Percentiles rank a stretch among this genome's conserved stretches.
Conservation (phyloP, 2,329 filamentous ascomycete genomes). For the Sarocladiaceae sp. region DNA sequence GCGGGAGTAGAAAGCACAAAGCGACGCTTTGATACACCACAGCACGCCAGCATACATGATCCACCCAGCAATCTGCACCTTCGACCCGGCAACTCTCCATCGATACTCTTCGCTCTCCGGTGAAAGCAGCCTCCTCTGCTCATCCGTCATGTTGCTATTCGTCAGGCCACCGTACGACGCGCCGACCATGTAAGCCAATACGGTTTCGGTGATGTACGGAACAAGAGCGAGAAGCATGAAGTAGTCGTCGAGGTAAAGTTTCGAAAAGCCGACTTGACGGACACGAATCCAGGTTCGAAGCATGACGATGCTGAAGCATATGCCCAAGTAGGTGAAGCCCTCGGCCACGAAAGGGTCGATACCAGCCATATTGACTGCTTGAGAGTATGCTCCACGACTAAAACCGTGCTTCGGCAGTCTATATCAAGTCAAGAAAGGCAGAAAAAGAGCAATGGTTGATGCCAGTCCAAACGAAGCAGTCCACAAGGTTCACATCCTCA, state of each 20-base stretch:
- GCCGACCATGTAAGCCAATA: constrained; percentile 42
- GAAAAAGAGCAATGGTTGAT: too few species aligned
- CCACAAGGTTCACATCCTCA: too few species aligned
- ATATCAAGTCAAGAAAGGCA: too few species aligned
- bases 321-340: constrained; percentile 8
- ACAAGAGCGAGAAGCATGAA: constrained; percentile 21
- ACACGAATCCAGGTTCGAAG: constrained; percentile 1
- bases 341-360: constrained; percentile 6
- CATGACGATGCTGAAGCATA: constrained; percentile 1
- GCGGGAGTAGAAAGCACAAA: constrained; percentile 47
- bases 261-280: background rate
- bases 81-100: constrained; percentile 41
- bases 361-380: background rate
- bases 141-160: constrained; percentile 50
- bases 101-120: constrained; percentile 37
- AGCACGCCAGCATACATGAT: constrained; percentile 43
- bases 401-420: too few species aligned
- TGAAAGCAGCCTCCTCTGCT: constrained; percentile 36
- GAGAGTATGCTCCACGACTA: too few species aligned
- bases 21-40: constrained; percentile 49
- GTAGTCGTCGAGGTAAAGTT: constrained; percentile 9
- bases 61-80: constrained; percentile 50
- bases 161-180: constrained; percentile 41
- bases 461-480: too few species aligned
- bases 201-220: constrained; percentile 45